Percentiles rank a stretch among this genome's conserved stretches.
Conservation (phyloP, 306 rosid genomes). For the Myrica gale region DNA sequence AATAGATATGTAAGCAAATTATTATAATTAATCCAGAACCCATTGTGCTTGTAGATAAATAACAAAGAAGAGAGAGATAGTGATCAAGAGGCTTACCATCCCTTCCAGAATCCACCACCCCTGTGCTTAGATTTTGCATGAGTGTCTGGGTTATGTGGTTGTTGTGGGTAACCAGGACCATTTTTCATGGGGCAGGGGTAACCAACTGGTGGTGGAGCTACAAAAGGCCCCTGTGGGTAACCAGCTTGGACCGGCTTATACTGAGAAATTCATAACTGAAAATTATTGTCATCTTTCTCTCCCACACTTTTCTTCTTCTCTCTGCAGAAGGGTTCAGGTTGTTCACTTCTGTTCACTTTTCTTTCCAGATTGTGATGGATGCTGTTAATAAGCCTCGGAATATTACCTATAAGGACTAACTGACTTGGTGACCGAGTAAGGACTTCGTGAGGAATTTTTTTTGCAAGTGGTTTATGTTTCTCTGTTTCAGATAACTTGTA, state of each 20-base stretch:
- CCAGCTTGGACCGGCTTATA: not conserved
- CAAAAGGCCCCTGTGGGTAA: not conserved
- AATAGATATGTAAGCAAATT: not conserved
- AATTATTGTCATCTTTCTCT: too few relatives aligned
- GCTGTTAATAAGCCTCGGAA: slow-evolving; percentile 88
- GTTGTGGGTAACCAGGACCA: slow-evolving; percentile 6
- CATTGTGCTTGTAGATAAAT: not conserved
- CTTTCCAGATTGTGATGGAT: slow-evolving; percentile 89
- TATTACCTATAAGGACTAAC: slow-evolving; percentile 80
- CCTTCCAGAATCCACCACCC: slow-evolving; percentile 3
- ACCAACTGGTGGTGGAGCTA: not conserved
- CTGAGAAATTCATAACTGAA: not conserved
- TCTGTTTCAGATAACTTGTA: not conserved
- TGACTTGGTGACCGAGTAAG: slow-evolving; percentile 99
- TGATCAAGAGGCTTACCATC: not conserved
- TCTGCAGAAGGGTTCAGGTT: not conserved
- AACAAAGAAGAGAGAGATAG: not conserved
- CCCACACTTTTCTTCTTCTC: too few relatives aligned
- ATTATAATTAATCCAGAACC: not conserved
- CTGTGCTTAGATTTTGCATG: not conserved
- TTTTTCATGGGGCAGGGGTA: slow-evolving; percentile 1
- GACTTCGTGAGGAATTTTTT: slow-evolving; percentile 10
- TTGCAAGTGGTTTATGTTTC: not conserved
- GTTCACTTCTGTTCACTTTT: slow-evolving; percentile 15
- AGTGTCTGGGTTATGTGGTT: not conserved